Conservation (phyloP, 306 rosid genomes). For the Pachyrhizus erosus region DNA sequence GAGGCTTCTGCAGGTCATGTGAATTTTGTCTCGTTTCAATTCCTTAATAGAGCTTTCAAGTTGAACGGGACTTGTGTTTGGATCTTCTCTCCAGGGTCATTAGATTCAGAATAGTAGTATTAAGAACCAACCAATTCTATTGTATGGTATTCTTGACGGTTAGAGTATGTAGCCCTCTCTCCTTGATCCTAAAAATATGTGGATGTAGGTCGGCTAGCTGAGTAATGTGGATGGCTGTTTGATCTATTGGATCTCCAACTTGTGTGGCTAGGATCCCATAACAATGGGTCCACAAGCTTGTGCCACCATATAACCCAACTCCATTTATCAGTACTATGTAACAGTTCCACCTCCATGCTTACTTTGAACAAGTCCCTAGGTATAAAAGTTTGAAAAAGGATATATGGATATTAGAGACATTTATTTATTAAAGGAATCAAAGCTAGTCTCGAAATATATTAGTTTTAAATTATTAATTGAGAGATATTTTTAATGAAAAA, state of each 20-base stretch:
- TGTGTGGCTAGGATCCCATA: conserved; percentile 42
- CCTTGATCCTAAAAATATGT: conserved; percentile 49
- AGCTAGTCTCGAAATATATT: too few species aligned
- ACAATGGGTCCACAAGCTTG: conserved; percentile 29
- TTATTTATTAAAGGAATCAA: too few species aligned
- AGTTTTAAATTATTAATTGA: too few species aligned
- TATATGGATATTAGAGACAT: not conserved
- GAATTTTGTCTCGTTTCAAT: conserved; percentile 45
- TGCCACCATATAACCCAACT: conserved; percentile 39
- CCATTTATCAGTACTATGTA: conserved; percentile 37
- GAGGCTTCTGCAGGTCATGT: conserved; percentile 40
- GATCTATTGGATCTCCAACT: conserved; percentile 40
- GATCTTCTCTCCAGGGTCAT: conserved; percentile 43
- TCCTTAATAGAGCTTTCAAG: conserved; percentile 34
- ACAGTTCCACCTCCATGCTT: conserved; percentile 17
- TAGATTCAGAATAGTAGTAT: conserved; percentile 35
- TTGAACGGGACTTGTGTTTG: conserved; percentile 36
- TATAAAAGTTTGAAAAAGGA: not conserved
- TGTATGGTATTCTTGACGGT: conserved; percentile 45
- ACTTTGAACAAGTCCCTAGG: not conserved
- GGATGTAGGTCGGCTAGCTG: conserved; percentile 35
- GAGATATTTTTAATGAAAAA: too few species aligned
- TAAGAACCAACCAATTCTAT: conserved; percentile 13
- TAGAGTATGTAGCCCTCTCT: conserved; percentile 31
- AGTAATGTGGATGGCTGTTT: conserved; percentile 40